phyloP scores from a whole-genome alignment of 2,329 filamentous ascomycete species.

The Paecilomyces niveus region DNA sequence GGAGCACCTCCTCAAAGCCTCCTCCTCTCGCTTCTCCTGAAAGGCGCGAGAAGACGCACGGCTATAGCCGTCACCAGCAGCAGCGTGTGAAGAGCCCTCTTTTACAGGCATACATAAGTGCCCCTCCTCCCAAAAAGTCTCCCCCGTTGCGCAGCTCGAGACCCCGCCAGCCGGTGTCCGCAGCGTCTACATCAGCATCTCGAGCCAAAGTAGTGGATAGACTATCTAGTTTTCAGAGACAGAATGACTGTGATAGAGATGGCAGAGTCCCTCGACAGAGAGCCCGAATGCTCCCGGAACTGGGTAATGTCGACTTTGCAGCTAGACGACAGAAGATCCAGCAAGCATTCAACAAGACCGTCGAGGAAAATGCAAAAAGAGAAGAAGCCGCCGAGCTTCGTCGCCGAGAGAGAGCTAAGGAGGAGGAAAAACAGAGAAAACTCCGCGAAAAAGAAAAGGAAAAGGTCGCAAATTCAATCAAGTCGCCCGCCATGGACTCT shows the following conservation, averaged over 20 bases:
- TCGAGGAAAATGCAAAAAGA: constrained; percentile 59
- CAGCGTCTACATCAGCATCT: constrained; percentile 64
- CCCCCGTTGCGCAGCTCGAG: constrained; percentile 74
- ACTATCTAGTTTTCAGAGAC: constrained; percentile 38
- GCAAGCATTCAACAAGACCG: constrained; percentile 76
- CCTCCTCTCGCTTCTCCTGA: constrained; percentile 27
- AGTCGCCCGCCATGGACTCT: background rate
- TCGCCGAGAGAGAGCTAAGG: constrained; percentile 32
- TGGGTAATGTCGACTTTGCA: constrained; percentile 77
- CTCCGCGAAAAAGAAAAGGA: constrained; percentile 14
- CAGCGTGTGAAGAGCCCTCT: constrained; percentile 47
- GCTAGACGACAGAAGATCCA: constrained; percentile 75
- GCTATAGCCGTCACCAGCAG: constrained; percentile 24
- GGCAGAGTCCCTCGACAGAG: constrained; percentile 24
- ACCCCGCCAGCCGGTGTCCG: constrained; percentile 70
- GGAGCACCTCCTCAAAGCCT: constrained; percentile 18
- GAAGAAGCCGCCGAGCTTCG: constrained; percentile 50
- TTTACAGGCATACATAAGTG: constrained; percentile 67
- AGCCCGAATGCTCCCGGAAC: constrained; percentile 46
- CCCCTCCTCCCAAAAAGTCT: constrained; percentile 64
- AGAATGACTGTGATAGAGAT: constrained; percentile 25
- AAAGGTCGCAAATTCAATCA: constrained; percentile 5
- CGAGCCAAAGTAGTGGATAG: constrained; percentile 58
- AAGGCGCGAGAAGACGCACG: constrained; percentile 25
- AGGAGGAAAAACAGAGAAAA: constrained; percentile 41